phyloP scores from a whole-genome alignment of 1,139 yeast species.

The Wickerhamomyces sp. region DNA sequence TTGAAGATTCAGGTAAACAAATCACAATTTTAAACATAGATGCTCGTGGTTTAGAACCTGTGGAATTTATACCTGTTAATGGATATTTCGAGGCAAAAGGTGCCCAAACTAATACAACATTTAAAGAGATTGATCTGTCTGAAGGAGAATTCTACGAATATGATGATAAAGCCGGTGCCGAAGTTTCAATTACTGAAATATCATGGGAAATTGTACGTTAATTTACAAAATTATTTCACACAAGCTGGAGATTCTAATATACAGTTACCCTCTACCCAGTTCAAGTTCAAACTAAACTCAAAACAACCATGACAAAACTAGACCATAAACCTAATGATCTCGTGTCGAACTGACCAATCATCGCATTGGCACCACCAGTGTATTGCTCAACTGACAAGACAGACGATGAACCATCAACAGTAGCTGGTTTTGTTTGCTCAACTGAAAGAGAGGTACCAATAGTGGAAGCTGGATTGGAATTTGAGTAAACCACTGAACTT shows the following conservation, averaged over 20 bases:
- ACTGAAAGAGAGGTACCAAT: slow-evolving; percentile 1
- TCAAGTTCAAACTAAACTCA: too few species aligned
- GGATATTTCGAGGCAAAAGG: slow-evolving; percentile 66
- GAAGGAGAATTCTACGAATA: slow-evolving; percentile 95
- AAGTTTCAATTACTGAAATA: slow-evolving; percentile 75
- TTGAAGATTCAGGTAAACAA: slow-evolving; percentile 31
- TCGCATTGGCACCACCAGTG: background rate
- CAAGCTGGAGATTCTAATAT: too few species aligned
- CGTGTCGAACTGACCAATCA: background rate
- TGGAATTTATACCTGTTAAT: slow-evolving; percentile 57
- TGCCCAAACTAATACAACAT: slow-evolving; percentile 43
- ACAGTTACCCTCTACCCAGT: too few species aligned
- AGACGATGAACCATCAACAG: background rate
- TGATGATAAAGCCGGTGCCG: slow-evolving; percentile 77
- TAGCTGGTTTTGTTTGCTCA: background rate
- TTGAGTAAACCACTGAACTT: background rate
- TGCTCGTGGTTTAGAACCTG: slow-evolving; percentile 77
- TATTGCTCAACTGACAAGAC: background rate
- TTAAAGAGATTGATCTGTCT: slow-evolving; percentile 61
- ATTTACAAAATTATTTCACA: too few species aligned
- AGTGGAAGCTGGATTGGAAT: slow-evolving; percentile 2
- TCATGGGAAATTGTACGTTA: slow-evolving; percentile 46
- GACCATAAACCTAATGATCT: too few species aligned
- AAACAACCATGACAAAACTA: too few species aligned
- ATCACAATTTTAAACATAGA: slow-evolving; percentile 60